Evolutionary conservation across 2,329 filamentous ascomycete genomes (phyloP), one percentile per base, ranked within the genome.

Genomic region (Fusarium nematophilum): DNA sequence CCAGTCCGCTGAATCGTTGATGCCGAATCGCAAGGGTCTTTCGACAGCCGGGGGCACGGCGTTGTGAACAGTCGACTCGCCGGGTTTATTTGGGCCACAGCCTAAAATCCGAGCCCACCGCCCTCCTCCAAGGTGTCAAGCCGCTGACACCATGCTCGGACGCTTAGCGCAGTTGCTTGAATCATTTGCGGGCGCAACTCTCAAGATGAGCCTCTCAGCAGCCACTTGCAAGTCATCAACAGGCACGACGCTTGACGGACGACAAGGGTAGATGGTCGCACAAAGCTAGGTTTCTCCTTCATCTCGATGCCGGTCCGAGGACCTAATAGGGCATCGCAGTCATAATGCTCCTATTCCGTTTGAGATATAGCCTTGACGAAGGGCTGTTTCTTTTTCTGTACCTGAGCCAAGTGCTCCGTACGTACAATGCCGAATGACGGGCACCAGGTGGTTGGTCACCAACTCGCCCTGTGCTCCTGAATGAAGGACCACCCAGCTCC

Each of bases 121-220:
- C 49, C 39, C 44, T 52, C 36, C 43, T 58, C 40, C 48, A 50
- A 47, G 30, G 45, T n/a, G n/a, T 46, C 52, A 59, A 64, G 65
- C 62, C 53, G 66, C 59, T 68, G 62, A 63, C 66, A 65, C 65
- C 64, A 65, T 64, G 53, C 53, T 68, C 47, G 56, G 50, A 53
- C n/a, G 47, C 53, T 57, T 66, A 53, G 66, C 57, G 62, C 56
- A 60, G 51, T 43, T 57, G 44, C 58, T 66, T 56, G 64, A 69
- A 68, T 66, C 66, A 59, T 59, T 64, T 69, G 67, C 66, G 67
- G 65, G 64, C 67, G 67, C 65, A 69, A 62, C 48, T 36, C 30
- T 53, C 25, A 44, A 68, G 49, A 68, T 60, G 58, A 68, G 59
- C 64, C 52, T 59, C 56, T 63, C 48, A 57, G 36, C 55, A 49